Conservation (phyloP, 148 eudicot genomes). For the Amaranthus hypochondriacus region DNA sequence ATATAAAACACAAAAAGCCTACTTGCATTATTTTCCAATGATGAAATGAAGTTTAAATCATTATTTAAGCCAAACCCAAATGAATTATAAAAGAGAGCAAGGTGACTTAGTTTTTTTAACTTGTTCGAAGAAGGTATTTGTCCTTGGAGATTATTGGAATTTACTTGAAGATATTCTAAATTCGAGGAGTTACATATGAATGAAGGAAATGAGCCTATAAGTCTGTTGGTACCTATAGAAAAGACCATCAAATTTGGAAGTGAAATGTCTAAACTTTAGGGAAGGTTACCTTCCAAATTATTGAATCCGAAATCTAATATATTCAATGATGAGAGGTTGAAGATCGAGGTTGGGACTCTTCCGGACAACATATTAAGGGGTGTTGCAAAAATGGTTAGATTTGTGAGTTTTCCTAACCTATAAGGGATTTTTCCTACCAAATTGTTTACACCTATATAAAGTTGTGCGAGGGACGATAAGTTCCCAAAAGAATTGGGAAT, state of each 20-base stretch:
- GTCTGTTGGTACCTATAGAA: neutral
- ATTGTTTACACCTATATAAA: neutral
- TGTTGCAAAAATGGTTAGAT: neutral
- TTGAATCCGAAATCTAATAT: neutral
- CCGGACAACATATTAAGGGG: constrained; percentile 3
- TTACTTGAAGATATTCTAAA: neutral
- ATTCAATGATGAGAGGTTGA: neutral
- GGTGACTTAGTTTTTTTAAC: neutral
- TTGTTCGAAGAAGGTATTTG: neutral
- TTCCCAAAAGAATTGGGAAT: neutral
- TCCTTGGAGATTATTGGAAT: neutral
- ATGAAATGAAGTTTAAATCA: constrained; percentile 23
- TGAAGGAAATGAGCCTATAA: neutral
- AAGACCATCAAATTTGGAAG: neutral
- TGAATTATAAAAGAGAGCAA: constrained; percentile 7
- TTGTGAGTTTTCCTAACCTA: neutral
- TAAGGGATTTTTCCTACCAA: constrained; percentile 6
- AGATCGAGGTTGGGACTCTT: constrained; percentile 9
- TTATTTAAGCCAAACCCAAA: constrained; percentile 13
- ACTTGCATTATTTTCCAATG: constrained; percentile 21
- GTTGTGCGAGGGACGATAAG: neutral
- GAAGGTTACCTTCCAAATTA: constrained; percentile 11
- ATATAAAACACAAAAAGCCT: neutral
- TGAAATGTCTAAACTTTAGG: neutral
- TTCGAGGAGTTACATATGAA: neutral